Conservation (phyloP, 257 asterid genomes). For the Perilla frutescens region DNA sequence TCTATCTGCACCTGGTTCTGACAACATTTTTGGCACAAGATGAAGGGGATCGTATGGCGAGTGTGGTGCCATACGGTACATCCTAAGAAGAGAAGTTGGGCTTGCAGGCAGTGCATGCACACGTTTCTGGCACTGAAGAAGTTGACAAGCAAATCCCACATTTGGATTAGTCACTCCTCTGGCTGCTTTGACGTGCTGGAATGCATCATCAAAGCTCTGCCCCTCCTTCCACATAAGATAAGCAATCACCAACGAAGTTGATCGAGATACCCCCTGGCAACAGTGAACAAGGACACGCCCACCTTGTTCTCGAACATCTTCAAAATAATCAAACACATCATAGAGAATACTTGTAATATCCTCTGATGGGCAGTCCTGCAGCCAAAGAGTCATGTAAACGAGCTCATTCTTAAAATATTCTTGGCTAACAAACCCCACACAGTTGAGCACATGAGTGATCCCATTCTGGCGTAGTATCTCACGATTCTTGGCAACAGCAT, state of each 20-base stretch:
- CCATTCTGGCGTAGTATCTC: constrained; percentile 68
- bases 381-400: constrained; percentile 91
- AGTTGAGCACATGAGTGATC: constrained; percentile 94
- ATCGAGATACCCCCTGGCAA: constrained; percentile 91
- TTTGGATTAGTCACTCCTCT: constrained; percentile 93
- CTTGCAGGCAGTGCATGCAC: constrained; percentile 92
- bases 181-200: constrained; percentile 78
- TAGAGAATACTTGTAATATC: constrained; percentile 90
- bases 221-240: constrained; percentile 96
- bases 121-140: constrained; percentile 68
- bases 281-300: constrained; percentile 95
- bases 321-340: constrained; percentile 92
- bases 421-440: constrained; percentile 84
- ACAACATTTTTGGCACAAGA: constrained; percentile 57
- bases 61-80: constrained; percentile 90
- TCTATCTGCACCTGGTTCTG: constrained; percentile 51
- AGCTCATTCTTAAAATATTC: constrained; percentile 85
- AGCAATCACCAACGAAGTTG: constrained; percentile 93
- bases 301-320: constrained; percentile 80
- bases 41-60: constrained; percentile 94
- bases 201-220: constrained; percentile 83
- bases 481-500: constrained; percentile 76
- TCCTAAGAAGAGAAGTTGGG: constrained; percentile 75
- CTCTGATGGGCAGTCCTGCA: constrained; percentile 89
- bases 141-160: constrained; percentile 91